Evolutionary conservation across 257 asterid species (phyloP).

Genomic region (Solanum bukasovii): DNA sequence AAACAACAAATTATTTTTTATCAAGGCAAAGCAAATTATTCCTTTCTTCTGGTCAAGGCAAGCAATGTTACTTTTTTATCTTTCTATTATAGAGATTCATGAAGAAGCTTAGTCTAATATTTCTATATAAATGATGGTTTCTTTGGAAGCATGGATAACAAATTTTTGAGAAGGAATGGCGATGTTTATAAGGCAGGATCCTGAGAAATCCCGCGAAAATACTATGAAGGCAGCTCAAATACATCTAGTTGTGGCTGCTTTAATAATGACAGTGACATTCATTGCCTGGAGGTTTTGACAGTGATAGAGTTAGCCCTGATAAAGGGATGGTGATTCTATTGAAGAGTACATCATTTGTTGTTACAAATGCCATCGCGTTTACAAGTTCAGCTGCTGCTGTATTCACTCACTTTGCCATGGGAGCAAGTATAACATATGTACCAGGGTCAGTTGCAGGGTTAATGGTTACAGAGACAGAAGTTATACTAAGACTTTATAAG

Average conservation of each 20-base stretch:
- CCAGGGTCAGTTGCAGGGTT: not conserved
- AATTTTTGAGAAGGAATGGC: not conserved
- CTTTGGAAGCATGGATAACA: not conserved
- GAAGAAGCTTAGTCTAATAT: not conserved
- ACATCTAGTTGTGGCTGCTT: not conserved
- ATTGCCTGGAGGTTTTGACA: not conserved
- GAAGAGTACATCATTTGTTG: constrained; percentile 1
- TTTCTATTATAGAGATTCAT: not conserved
- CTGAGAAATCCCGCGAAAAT: not conserved
- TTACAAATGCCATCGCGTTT: constrained; percentile 2
- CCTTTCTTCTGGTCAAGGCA: not conserved
- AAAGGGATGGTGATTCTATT: constrained; percentile 1
- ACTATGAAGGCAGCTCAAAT: not conserved
- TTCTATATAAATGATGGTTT: not conserved
- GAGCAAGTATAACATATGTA: not conserved
- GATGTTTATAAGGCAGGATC: not conserved
- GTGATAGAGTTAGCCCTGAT: not conserved
- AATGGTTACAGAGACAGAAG: not conserved
- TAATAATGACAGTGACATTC: not conserved
- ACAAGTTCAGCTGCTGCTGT: not conserved
- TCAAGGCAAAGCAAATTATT: not conserved
- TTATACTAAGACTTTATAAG: not conserved
- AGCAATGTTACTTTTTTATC: not conserved
- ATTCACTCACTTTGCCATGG: not conserved
- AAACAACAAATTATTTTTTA: not conserved